Conservation (phyloP, 2,329 filamentous ascomycete species). For the Hysterium pulicare region DNA sequence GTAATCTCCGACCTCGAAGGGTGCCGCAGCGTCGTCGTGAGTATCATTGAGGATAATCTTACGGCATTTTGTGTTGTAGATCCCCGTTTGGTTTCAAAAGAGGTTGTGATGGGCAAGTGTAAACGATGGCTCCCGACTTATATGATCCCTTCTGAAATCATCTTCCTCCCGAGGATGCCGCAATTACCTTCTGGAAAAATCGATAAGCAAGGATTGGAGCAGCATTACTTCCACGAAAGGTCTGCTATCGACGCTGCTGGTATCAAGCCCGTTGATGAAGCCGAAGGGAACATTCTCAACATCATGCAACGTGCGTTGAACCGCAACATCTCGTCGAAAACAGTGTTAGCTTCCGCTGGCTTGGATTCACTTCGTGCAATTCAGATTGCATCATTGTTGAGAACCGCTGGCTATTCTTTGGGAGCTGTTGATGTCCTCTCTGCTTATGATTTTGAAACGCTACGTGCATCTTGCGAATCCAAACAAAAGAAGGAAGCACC, state of each 20-base stretch:
- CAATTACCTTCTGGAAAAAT: slow-evolving; percentile 80
- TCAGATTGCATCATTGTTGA: slow-evolving; percentile 61
- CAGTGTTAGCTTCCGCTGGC: slow-evolving; percentile 53
- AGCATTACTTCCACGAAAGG: slow-evolving; percentile 46
- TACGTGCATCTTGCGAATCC: slow-evolving; percentile 15
- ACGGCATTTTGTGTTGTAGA: slow-evolving; percentile 69
- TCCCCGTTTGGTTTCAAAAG: slow-evolving; percentile 34
- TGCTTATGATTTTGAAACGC: slow-evolving; percentile 45
- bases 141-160: slow-evolving; percentile 77
- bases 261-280: slow-evolving; percentile 3
- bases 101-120: slow-evolving; percentile 57
- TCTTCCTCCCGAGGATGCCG: slow-evolving; percentile 64
- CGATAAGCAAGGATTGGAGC: slow-evolving; percentile 63
- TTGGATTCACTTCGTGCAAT: slow-evolving; percentile 66
- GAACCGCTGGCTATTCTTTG: slow-evolving; percentile 53
- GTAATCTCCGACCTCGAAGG: slow-evolving; percentile 25
- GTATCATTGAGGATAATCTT: slow-evolving; percentile 65
- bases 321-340: slow-evolving; percentile 32
- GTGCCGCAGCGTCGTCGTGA: slow-evolving; percentile 63
- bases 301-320: slow-evolving; percentile 45
- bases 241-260: slow-evolving; percentile 15
- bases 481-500: not conserved
- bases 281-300: slow-evolving; percentile 32
- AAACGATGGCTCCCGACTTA: slow-evolving; percentile 73
- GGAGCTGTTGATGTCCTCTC: slow-evolving; percentile 62